phyloP scores from a whole-genome alignment of 2,329 filamentous ascomycete species.

The Emergomyces africanus region DNA sequence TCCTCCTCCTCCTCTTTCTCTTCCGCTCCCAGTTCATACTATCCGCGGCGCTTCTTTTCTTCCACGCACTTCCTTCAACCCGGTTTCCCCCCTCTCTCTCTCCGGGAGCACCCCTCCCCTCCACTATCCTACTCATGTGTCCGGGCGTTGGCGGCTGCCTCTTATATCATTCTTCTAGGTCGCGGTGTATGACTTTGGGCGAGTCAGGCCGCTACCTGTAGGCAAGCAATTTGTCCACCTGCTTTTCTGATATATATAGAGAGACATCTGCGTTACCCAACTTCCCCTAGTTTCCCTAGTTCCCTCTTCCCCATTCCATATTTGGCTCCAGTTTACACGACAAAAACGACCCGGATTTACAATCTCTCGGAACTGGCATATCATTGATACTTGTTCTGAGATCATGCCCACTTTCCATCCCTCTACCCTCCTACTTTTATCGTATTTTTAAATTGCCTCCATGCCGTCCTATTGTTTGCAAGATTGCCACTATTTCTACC shows the following conservation, averaged over 20 bases:
- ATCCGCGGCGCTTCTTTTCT: background rate
- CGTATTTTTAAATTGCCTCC: slow-evolving; percentile 23
- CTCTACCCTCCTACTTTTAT: slow-evolving; percentile 5
- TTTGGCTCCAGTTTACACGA: background rate
- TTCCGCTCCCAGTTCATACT: background rate
- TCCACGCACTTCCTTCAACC: slow-evolving; percentile 3
- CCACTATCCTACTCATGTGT: background rate
- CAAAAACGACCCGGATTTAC: background rate
- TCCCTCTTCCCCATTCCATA: background rate
- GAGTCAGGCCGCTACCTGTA: background rate
- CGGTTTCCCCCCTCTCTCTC: background rate
- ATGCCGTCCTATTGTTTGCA: slow-evolving; percentile 75
- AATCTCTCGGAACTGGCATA: background rate
- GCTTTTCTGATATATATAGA: background rate
- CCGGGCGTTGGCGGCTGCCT: background rate
- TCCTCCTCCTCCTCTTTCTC: too few relatives aligned
- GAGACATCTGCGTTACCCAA: background rate
- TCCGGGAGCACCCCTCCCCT: background rate
- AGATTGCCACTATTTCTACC: slow-evolving; percentile 89
- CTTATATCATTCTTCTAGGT: slow-evolving; percentile 1
- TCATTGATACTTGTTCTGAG: background rate
- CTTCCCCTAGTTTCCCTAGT: too few relatives aligned
- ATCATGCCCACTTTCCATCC: slow-evolving; percentile 1
- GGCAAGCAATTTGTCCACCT: background rate
- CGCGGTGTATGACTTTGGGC: background rate